These are phyloP conservation scores for Hyphopichia homilentoma DNA, from an alignment of 805 yeast genomes.

Conservation along the genomic window DNA sequence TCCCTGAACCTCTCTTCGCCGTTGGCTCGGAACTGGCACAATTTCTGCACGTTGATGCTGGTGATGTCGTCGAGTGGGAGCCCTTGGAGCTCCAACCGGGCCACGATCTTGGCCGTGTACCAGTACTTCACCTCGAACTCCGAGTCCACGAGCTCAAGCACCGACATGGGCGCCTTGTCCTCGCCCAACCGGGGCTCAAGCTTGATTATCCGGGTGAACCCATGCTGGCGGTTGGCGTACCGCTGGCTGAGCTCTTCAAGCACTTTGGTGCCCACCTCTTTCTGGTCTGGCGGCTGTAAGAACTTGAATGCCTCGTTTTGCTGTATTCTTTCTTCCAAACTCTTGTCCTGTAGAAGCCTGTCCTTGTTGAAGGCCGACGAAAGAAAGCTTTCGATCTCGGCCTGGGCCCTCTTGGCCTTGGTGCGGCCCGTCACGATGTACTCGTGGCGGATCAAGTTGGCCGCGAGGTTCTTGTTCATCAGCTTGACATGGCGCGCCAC, in stretches of 20 bases:
- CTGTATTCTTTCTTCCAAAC: conserved; percentile 5
- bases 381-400: conserved; percentile 36
- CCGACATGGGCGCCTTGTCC: conserved; percentile 87
- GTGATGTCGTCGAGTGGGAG: conserved; percentile 50
- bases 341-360: conserved; percentile 14
- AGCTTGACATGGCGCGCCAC: conserved; percentile 40
- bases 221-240: conserved; percentile 63
- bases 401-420: conserved; percentile 43
- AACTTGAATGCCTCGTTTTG: conserved; percentile 16
- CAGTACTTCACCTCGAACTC: conserved; percentile 66
- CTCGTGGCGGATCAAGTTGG: conserved; percentile 42
- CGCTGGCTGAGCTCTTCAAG: conserved; percentile 61
- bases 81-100: conserved; percentile 68
- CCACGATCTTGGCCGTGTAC: conserved; percentile 77
- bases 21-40: conserved; percentile 42
- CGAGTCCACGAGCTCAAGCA: conserved; percentile 78
- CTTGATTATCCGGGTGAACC: conserved; percentile 80
- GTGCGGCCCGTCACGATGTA: conserved; percentile 40
- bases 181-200: conserved; percentile 79
- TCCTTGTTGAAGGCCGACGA: conserved; percentile 26
- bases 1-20: conserved; percentile 54
- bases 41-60: conserved; percentile 49
- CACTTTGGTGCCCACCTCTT: conserved; percentile 53
- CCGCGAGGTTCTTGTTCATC: conserved; percentile 43
- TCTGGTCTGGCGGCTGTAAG: conserved; percentile 49